These are phyloP conservation scores for Trichomonas vaginalis DNA, from an alignment of 208 protist genomes.

Conservation along the genomic window DNA sequence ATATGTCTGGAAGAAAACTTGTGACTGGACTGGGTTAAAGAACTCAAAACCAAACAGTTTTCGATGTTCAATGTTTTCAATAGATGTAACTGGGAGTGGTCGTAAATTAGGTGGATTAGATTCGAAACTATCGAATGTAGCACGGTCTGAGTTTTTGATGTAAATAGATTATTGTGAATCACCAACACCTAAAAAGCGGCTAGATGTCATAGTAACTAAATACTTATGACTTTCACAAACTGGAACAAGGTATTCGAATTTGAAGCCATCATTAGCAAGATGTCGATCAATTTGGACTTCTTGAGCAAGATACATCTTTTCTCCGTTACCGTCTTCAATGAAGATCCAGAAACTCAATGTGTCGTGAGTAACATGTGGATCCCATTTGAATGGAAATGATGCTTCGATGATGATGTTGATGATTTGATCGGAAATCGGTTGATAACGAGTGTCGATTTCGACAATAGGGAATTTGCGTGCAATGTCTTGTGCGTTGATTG, in stretches of 20 bases:
- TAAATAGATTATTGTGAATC: background rate
- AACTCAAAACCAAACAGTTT: constrained; percentile 65
- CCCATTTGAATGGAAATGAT: background rate
- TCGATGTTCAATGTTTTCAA: background rate
- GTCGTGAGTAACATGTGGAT: background rate
- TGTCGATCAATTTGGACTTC: background rate
- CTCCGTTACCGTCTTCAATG: background rate
- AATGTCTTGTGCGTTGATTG: background rate
- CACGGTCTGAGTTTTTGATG: background rate
- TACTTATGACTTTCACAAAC: background rate
- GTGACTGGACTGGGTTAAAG: constrained; percentile 96
- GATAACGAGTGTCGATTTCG: background rate
- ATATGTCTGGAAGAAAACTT: constrained; percentile 56
- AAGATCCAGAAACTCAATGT: background rate
- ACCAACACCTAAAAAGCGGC: background rate
- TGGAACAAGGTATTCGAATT: background rate
- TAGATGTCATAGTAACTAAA: background rate
- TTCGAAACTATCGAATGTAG: background rate
- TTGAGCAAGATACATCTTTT: background rate
- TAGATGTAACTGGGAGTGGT: background rate
- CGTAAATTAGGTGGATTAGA: background rate
- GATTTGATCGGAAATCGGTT: background rate
- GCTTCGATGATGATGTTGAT: background rate
- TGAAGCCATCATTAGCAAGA: background rate
- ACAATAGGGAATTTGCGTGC: background rate